Evolutionary conservation across 2,329 filamentous ascomycete species (phyloP), one percentile per base, ranked within the genome.

Genomic region (Curvularia verruculosa): DNA sequence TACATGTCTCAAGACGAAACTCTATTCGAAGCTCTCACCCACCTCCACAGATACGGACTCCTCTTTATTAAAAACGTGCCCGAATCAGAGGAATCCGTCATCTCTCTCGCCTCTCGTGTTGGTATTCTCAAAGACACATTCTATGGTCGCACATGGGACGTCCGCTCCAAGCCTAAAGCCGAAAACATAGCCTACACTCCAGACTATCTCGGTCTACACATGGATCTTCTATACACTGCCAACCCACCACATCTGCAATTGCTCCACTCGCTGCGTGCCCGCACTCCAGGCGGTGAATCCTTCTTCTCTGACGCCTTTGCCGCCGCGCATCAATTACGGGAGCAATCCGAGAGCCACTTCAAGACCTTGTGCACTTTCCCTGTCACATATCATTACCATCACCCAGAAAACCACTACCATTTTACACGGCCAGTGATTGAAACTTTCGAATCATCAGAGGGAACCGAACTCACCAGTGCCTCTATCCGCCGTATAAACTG

Each of bases 181-280:
- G 92, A 94, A 72, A 98, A 98, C 73, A 90, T 97, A 3, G 94
- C 95, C 21, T 82, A 98, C 78, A 97, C 94, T 1, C 88, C 85
- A 69, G 84, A 88, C 47, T 88, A 88, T 69, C 86, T 98, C 1
- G 91, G 90, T 15, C 87, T 97, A 46, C 95, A 99, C 78, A 95
- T 96, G 85, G 95, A 98, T 73, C 83, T 98, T 39, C 83, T 97
- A 53, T 98, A 98, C 78, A 89, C 95, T 77, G 79, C 84, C 13
- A 85, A 91, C 49, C 87, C 91, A 2, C 94, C 94, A 0, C 87
- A 88, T 29, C 85, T 95, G 49, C 94, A 99, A 76, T 81, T 98
- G 23, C 85, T 98, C 3, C 95, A 98, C 78, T 97, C 92, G 70
- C 82, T 98, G 40, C 85, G 89, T 60, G 96, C 96, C 68, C 89